Percentiles rank a stretch among this genome's conserved stretches.
phyloP scores from a whole-genome alignment of 1,284 basidiomycete species.

The Tylopilus sp. region DNA sequence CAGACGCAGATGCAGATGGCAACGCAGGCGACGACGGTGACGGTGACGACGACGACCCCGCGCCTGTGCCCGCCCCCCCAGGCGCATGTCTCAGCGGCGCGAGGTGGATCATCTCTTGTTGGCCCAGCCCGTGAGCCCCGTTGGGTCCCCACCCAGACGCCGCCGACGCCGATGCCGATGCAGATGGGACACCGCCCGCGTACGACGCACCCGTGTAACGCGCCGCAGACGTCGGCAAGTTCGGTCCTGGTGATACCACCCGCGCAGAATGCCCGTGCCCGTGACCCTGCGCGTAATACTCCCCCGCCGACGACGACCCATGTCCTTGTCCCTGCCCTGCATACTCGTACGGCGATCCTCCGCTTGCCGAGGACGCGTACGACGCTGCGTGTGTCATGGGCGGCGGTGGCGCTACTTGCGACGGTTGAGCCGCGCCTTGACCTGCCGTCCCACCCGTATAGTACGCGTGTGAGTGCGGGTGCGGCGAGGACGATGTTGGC shows the following conservation, averaged over 20 bases:
- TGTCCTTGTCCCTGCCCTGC: slow-evolving; percentile 20
- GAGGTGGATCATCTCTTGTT: slow-evolving; percentile 52
- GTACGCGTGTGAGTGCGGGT: slow-evolving; percentile 24
- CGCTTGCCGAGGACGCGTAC: slow-evolving; percentile 26
- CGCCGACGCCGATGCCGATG: slow-evolving; percentile 7
- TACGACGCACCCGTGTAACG: slow-evolving; percentile 23
- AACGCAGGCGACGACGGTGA: slow-evolving; percentile 31
- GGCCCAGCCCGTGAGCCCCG: slow-evolving; percentile 17
- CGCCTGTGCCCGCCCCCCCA: slow-evolving; percentile 5
- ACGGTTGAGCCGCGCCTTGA: slow-evolving; percentile 18
- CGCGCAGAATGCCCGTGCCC: slow-evolving; percentile 20
- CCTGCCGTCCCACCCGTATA: slow-evolving; percentile 21
- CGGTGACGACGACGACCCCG: slow-evolving; percentile 23
- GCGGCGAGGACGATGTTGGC: slow-evolving; percentile 23
- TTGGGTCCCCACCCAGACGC: slow-evolving; percentile 21
- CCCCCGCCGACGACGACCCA: slow-evolving; percentile 20
- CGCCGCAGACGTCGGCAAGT: slow-evolving; percentile 11
- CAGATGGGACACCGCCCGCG: slow-evolving; percentile 1
- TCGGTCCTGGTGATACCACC: slow-evolving; percentile 24
- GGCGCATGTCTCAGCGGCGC: slow-evolving; percentile 47
- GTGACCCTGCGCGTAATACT: slow-evolving; percentile 28
- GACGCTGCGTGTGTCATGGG: slow-evolving; percentile 21
- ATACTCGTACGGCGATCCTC: slow-evolving; percentile 30
- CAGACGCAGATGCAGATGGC: slow-evolving; percentile 16
- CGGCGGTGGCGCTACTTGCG: slow-evolving; percentile 18